These are phyloP conservation scores for Collybia sp. DNA, from an alignment of 768 basidiomycete genomes.

Conservation along the genomic window DNA sequence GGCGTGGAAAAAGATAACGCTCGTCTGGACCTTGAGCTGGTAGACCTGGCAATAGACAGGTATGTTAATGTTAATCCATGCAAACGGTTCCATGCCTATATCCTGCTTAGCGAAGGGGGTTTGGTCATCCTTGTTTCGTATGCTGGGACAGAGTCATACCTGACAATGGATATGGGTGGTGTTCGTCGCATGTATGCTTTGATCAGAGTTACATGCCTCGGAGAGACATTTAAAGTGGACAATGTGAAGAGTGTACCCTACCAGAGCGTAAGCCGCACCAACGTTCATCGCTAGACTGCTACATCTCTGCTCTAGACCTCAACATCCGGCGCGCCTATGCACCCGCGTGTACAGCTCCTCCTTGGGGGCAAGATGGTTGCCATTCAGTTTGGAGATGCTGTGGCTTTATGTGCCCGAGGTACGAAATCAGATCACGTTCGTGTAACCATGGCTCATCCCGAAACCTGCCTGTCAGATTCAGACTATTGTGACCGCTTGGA, in stretches of 20 bases:
- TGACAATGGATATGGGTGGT: constrained; percentile 31
- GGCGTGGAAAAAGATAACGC: constrained; percentile 32
- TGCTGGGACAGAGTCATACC: constrained; percentile 43
- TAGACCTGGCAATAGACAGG: constrained; percentile 65
- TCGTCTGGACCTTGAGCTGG: constrained; percentile 64
- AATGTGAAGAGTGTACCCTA: constrained; percentile 63
- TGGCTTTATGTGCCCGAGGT: constrained; percentile 71
- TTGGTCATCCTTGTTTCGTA: constrained; percentile 67
- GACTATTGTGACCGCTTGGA: constrained; percentile 70
- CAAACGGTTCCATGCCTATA: constrained; percentile 4
- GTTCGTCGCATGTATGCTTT: constrained; percentile 67
- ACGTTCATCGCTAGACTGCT: background rate
- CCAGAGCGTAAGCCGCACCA: constrained; percentile 54
- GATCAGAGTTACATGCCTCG: constrained; percentile 38
- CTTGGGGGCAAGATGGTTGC: constrained; percentile 53
- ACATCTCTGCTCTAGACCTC: constrained; percentile 41
- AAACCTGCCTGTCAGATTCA: constrained; percentile 42
- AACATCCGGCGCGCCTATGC: constrained; percentile 63
- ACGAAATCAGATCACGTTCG: background rate
- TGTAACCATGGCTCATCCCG: background rate
- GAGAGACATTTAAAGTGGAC: constrained; percentile 39
- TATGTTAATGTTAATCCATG: constrained; percentile 19
- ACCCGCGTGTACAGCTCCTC: constrained; percentile 62
- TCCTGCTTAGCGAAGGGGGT: constrained; percentile 37
- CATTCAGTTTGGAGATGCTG: constrained; percentile 74